phyloP scores from a whole-genome alignment of 805 yeast species.

The Nakazawaea siamensis region DNA sequence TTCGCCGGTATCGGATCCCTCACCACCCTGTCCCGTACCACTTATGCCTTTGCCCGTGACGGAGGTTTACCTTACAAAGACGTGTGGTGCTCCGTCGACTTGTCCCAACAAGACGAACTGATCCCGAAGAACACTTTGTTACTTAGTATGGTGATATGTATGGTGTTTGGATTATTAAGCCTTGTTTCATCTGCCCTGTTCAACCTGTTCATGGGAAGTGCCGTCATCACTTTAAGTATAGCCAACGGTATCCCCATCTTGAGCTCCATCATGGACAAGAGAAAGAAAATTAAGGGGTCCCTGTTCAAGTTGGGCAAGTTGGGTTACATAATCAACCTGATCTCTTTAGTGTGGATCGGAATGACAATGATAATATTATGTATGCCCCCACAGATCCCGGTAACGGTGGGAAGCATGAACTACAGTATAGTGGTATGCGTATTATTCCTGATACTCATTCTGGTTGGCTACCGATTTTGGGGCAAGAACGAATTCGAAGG shows the following conservation, averaged over 20 bases:
- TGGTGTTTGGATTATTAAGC: conserved; percentile 54
- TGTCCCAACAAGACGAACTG: conserved; percentile 39
- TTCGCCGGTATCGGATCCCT: conserved; percentile 76
- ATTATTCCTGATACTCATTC: conserved; percentile 36
- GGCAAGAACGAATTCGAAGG: conserved; percentile 57
- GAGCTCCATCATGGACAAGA: conserved; percentile 48
- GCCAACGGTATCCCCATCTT: conserved; percentile 74
- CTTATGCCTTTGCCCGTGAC: conserved; percentile 77
- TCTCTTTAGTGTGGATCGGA: conserved; percentile 53
- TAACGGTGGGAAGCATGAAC: conserved; percentile 42
- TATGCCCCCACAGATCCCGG: conserved; percentile 58
- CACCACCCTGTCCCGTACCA: conserved; percentile 77
- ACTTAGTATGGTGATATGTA: conserved; percentile 55
- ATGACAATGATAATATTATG: conserved; percentile 56
- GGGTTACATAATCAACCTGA: conserved; percentile 56
- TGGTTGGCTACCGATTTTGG: conserved; percentile 48
- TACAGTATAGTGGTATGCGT: conserved; percentile 60
- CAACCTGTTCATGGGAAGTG: conserved; percentile 77
- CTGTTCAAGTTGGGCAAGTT: conserved; percentile 53
- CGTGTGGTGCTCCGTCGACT: conserved; percentile 59
- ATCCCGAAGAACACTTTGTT: conserved; percentile 68
- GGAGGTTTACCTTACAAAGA: conserved; percentile 65
- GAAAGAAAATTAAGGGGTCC: conserved; percentile 58
- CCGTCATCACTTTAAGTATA: conserved; percentile 65
- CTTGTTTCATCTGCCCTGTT: conserved; percentile 67